Base-by-base conservation (phyloP, 108 stramenopile genomes). In the Nitzschia putrida region DNA sequence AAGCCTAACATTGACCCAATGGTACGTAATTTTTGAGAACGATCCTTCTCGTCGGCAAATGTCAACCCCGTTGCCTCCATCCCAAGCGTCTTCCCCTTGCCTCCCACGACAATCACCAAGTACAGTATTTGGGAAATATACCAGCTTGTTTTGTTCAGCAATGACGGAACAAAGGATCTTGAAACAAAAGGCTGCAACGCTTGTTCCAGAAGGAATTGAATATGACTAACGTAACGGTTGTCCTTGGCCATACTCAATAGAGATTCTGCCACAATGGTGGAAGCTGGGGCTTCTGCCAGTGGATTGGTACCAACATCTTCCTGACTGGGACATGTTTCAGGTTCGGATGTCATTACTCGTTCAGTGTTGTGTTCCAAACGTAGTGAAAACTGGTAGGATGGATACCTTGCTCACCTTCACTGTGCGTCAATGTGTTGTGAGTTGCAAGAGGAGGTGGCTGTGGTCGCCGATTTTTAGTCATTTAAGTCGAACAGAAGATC, bases 181-280 rank as follows among this genome's bases (percentile, higher is more conserved):
- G 61, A 63, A 8, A 63, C 13, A 26, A 53, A 16, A 11, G 66
- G 45, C 14, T 57, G 10, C 7, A 74, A n/a, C 2, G 68, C 63
- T 23, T 66, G 23, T 39, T 58, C 37, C 43, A 81, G 52, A 0
- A 81, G 50, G n/a, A 16, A 26, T 44, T 76, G 67, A 56, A 71
- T 68, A 34, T 68, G 66, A 2, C 44, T 51, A 12, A 81, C 49
- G 43, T 81, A 76, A 5, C 80, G 80, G 43, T 41, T 67, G 52
- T 81, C 80, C 56, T 81, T 81, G n/a, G 80, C 66, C 49, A 64
- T 44, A 16, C 71, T 65, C 23, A 81, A 47, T 0, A 81, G 51
- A 24, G 55, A 61, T 42, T 76, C 71, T 0, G 80, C 58, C 13
- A 76, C 64, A 1, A 68, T 7, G 37, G 1, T 34, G 29, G 29